Evolutionary conservation across 805 yeast species (phyloP), one percentile per base, ranked within the genome.

Genomic region (Komagataella pastoris): DNA sequence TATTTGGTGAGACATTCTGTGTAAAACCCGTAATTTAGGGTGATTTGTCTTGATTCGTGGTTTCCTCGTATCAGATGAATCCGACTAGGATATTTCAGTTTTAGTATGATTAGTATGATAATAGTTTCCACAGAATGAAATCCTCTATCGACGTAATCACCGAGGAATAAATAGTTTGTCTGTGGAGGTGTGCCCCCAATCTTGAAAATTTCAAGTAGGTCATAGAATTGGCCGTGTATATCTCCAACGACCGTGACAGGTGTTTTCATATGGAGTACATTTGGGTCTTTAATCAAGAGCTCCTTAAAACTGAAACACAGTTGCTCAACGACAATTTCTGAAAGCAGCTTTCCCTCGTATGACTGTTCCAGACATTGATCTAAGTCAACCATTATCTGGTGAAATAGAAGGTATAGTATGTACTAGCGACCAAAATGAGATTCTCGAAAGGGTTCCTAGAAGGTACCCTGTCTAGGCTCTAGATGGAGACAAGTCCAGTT

Each of bases 171-270:
- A 64, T 93, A 93, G 66, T 91, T 93, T 2, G 98, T 93, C 60
- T 85, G 85, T 0, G 99, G 98, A 3, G 95, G 85, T 50, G 79
- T 77, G 0, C 98, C 99, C 0, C 97, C 98, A 44, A 91, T 93
- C 54, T 83, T 80, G 68, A 93, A 93, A 40, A 93, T 88, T 65
- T 93, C 99, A 30, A 93, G 66, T 51, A 93, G 70, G 64, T 93
- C 99, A 64, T 90, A 95, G 62, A 87, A 93, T 66, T 93, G 99
- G 7, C 98, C 99, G 61, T 93, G 99, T 48, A 93, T 91, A 63
- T 93, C 99, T 1, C 99, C 99, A 3, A 93, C 97, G 6, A 93
- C 88, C 0, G 98, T 88, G 8, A 93, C 88, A 1, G 99, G 99
- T 2, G 95, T 79, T 43, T 73, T 71, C 6, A 93, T 72, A 47